Base-by-base conservation (phyloP, 2,329 filamentous ascomycete genomes). In the Talaromyces sp. region DNA sequence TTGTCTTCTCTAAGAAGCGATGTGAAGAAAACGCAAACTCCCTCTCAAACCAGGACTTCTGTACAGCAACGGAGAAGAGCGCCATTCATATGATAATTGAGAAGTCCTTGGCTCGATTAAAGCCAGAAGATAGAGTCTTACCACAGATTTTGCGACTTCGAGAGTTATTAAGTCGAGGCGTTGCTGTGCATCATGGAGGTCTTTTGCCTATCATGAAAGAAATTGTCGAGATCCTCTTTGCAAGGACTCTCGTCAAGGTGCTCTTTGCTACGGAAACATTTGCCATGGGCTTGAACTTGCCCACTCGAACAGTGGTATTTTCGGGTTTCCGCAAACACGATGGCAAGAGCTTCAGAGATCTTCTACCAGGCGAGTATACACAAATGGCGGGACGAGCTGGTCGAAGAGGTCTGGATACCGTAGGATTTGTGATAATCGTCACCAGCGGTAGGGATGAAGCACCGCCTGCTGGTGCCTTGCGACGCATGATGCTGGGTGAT, bases 221-320 rank as follows among this genome's bases (percentile, higher is more conserved):
- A 77, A 87, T 98, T 27, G 95, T 99, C 1, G 95, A 99, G 77
- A 96, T 99, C 62, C 80, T 99, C 17, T 99, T 99, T 72, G 94
- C 95, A 0, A 93, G 92, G 77, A 96, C 93, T 0, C 81, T 99
- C 63, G 95, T 99, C 66, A 99, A 99, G 78, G 91, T 99, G 3
- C 85, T 99, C 2, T 99, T 99, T 73, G 95, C 95, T 0, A 99
- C 95, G 0, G 95, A 99, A 77, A 99, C 95, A 0, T 99, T 99
- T 77, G 95, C 95, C 41, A 99, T 99, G 93, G 95, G 95, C 33
- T 84, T 99, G 37, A 99, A 99, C 74, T 81, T 99, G 64, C 95
- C 95, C 0, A 99, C 95, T 0, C 87, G 95, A 69, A 99, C 95
- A 0, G 95, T 99, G 0, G 94, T 98, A 1, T 99, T 99, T 77